Base-by-base conservation (phyloP, 2,329 filamentous ascomycete species). In the Colletotrichum graminicola region DNA sequence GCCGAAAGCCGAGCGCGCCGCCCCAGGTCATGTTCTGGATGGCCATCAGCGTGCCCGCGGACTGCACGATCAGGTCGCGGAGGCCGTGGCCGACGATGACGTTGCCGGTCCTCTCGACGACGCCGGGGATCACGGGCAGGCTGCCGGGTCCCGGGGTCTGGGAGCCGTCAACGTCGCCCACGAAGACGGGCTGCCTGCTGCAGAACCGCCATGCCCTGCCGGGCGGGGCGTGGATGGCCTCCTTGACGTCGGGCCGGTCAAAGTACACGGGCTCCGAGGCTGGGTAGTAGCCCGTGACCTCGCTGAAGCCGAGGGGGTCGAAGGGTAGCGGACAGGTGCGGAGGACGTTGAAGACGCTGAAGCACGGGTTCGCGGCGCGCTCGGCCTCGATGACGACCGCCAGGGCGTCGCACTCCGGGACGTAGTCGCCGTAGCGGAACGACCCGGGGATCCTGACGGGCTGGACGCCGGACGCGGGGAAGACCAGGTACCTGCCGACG, bases 11-110 rank as follows among this genome's bases (percentile, higher is more conserved):
- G 60, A 92, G 89, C 49, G 84, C 79, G 6, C 92, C 93, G 67
- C 89, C 89, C 90, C 90, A 95, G 0, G 92, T 94, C 91, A 95
- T 94, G 82, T 94, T 94, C 77, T 95, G 93, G 71, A 95, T 90
- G 1, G 87, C 87, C 11, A 94, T 83, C 1, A 95, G 84, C 0
- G 92, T 92, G 23, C 92, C 93, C 77, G 93, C 92, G 75, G 86
- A 83, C 32, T 91, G 83, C 14, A 94, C 84, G 71, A 93, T 86
- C 77, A 87, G 92, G 81, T 94, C 93, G 11, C 92, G 85, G 55
- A 87, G 82, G 8, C 92, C 93, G 76, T 95, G 92, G 2, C 86
- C 91, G 76, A 96, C 90, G 75, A 96, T 86, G 10, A 93, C 93
- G 73, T 91, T 91, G 52, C 92, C 85, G 1, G 92, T 92, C 41